Conservation (phyloP, 1,284 basidiomycete species). For the Fomitiporia mediterranea region DNA sequence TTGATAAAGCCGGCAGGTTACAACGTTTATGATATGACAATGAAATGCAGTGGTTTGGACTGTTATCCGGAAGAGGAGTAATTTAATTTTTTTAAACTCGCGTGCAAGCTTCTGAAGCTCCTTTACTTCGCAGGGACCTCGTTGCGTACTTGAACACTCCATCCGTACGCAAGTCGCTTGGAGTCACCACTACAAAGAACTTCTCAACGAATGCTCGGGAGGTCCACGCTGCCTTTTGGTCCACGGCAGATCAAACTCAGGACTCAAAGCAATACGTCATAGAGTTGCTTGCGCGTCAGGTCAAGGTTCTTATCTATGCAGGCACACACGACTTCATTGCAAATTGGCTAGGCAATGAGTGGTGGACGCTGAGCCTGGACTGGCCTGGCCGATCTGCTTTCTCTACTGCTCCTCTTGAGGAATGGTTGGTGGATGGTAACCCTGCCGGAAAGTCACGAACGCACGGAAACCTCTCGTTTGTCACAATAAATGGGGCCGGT, state of each 20-base stretch:
- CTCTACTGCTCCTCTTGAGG: constrained; percentile 39
- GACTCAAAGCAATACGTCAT: constrained; percentile 53
- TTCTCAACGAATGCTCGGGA: constrained; percentile 45
- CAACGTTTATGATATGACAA: constrained; percentile 62
- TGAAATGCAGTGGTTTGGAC: constrained; percentile 41
- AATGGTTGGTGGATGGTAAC: constrained; percentile 53
- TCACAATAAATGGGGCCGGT: constrained; percentile 54
- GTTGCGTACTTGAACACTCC: constrained; percentile 50
- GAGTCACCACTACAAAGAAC: constrained; percentile 50
- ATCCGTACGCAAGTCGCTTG: constrained; percentile 48
- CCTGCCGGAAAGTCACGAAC: constrained; percentile 54
- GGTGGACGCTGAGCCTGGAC: constrained; percentile 56
- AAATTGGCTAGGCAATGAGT: constrained; percentile 70
- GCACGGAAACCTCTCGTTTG: constrained; percentile 57
- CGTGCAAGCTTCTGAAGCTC: neutral
- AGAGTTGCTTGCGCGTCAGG: constrained; percentile 68
- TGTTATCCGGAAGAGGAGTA: constrained; percentile 50
- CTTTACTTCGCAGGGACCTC: constrained; percentile 37
- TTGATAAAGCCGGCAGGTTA: constrained; percentile 34
- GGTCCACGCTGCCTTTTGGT: constrained; percentile 40
- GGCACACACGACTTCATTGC: constrained; percentile 73
- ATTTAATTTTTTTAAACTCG: constrained; percentile 2
- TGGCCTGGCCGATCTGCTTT: constrained; percentile 60
- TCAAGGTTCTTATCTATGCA: constrained; percentile 69
- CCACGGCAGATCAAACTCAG: constrained; percentile 38